Evolutionary conservation across 176 grass and related monocot genomes (phyloP), one percentile per base, ranked within the genome.

Genomic region (Ampelocalamus luodianensis): DNA sequence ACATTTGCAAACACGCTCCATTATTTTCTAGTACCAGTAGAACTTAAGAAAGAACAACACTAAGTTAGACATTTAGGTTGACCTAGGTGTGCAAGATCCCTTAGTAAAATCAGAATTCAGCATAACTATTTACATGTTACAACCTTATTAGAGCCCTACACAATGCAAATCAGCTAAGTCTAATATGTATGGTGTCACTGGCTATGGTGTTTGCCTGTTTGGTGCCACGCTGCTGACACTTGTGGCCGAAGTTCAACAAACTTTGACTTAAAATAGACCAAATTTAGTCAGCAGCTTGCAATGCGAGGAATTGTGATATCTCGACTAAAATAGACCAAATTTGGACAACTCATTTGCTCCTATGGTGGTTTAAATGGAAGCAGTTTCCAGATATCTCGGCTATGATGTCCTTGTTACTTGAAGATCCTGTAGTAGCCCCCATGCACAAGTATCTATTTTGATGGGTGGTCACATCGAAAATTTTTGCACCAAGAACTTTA

Each of bases 1-100:
- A 48, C 32, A 48, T 68, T 85, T 80, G 62, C 70, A 85, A 82
- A 77, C 17, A 10, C 4, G 8, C 23, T 82, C 5, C 5, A 5
- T 76, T 68, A 43, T 79, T 71, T 54, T 76, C 10, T 60, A 48
- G 70, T 20, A 75, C 39, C 39, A 42, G 20, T 36, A 50, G 12
- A 79, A 74, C 83, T 65, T 48, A 58, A 15, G 4, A 22, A 58
- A 10, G 4, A 38, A 27, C 1, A 9, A 58, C 32, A 50, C 6
- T 4, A 51, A 64, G 11, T 34, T 4, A 14, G 45, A 17, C 10
- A 6, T 3, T 63, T 48, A 49, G 32, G 70, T 50, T 65, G 78
- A 49, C 12, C 78, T 50, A 64, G 27, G 16, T 23, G 32, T 27
- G 48, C 22, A 55, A 27, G 11, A 22, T 69, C 38, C 18, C 20